Base-by-base conservation (phyloP, 768 basidiomycete genomes). In the Tulasnella sp. region DNA sequence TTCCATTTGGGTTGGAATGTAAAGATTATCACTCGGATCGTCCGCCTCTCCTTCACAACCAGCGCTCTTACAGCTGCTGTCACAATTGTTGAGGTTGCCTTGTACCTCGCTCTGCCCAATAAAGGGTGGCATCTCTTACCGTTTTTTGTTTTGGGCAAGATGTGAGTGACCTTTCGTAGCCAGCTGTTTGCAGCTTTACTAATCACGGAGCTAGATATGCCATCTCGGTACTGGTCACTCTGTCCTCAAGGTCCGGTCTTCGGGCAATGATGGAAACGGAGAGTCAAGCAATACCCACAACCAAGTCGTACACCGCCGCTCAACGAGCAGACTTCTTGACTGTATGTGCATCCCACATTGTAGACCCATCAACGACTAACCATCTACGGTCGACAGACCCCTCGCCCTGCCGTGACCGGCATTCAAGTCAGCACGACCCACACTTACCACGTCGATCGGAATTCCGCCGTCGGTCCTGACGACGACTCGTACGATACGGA, bases 371-470 rank as follows among this genome's bases (percentile, higher is more conserved):
- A 24, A 11, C 7, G 6, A 31, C n/a, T 31, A 72, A 31, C 14
- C 14, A 41, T 72, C 14, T 31, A 2, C 14, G 69, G 20, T 22
- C 40, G 24, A 31, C 69, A 72, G 69, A 72, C 69, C 12, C 69
- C 69, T 18, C 69, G 69, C 31, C 69, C 69, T 2, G 69, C 69
- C 11, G 69, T 72, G 31, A 20, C 69, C 11, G 69, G 69, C 5
- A 72, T 72, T 22, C 28, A 72, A 72, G 69, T 72, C 69, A 31
- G 31, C 31, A 72, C 69, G 31, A 72, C 69, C 14, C 69, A 72
- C 69, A 72, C 24, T 3, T 72, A 72, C 69, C 69, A 72, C 24
- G 69, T 72, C 24, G 69, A 72, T 24, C 69, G 69, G 7, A 72
- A 72, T 41, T 72, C 69, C 20, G 69, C 69, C 24, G 69, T 72